Base-by-base conservation (phyloP, 331 rosid species). In the Arachis monticola region DNA sequence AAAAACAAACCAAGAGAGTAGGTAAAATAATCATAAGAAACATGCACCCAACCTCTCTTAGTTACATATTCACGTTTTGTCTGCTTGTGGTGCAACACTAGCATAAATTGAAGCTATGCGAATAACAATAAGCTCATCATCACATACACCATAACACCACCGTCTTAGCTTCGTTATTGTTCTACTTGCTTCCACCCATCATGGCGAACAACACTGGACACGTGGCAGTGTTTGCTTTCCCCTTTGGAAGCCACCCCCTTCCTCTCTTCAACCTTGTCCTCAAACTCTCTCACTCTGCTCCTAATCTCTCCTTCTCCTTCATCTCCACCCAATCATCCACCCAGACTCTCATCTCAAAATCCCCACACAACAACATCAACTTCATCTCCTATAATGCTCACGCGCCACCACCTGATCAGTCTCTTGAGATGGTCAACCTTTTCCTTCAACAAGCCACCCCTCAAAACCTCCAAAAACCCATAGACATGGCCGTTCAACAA, bases 201-300 rank as follows among this genome's bases (percentile, higher is more conserved):
- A 81, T 81, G 79, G 22, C 44, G 46, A 46, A 4, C 10, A 10
- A 11, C 57, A 51, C 22, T 12, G 7, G 59, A 42, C 88, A 85
- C 53, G 67, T 78, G 0, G 83, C 67, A 6, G 79, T 67, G 4
- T 67, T 81, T 31, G 64, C n/a, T 8, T 85, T 85, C 13, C 88
- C 88, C 9, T 78, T 81, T 50, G 81, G 71, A 1, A 81, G 84
- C 77, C 86, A 85, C 52, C 82, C 81, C 5, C 1, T 35, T 6
- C 13, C 77, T 2, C 74, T 81, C 32, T 32, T 85, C 0, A 71
- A 75, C 70, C 67, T 81, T 1, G 41, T 73, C 9, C 59, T 77
- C 8, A 78, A 79, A 58, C 72, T 85, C 10, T 77, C 84, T n/a
- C 60, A 14, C 6, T 79, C 79, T 0, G 27, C 83, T 31, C 82